Evolutionary conservation across 2,329 filamentous ascomycete genomes (phyloP), one percentile per base, ranked within the genome.

Genomic region (Acephala macrosclerotiorum): DNA sequence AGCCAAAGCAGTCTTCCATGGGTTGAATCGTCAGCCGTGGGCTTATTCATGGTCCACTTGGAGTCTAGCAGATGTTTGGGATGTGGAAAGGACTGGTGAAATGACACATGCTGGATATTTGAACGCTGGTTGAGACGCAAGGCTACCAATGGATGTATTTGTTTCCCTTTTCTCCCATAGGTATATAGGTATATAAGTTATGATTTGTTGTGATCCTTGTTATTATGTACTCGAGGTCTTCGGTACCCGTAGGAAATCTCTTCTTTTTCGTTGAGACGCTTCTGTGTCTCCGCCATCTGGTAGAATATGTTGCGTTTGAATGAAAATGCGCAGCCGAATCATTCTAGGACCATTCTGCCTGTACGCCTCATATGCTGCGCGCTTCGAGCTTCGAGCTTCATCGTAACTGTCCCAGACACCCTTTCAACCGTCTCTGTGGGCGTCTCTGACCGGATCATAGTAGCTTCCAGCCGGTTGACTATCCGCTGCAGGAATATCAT

Each of bases 361-460:
- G 45, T 33, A 33, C 26, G 4, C 14, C 25, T 53, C 26, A 12
- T n/a, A 14, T 42, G 12, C 12, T 42, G 38, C 18, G 26, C 5
- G 26, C 25, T 29, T 9, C 47, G 7, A 51, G 22, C 47, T 2
- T 18, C 47, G n/a, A 53, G 26, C 26, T 26, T 33, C 22, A 53
- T 49, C 45, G 11, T 29, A 25, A 53, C 11, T 49, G 3, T 11
- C 22, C 45, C 12, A 35, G 20, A 29, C 7, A 12, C 16, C 22
- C 16, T 16, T 16, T 63, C 29, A 58, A 35, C 62, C 26, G 26
- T 70, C 67, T 58, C 69, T 63, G 11, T 33, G 29, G 29, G 64
- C 26, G 26, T 70, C 67, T 58, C 69, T 63, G 11, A 71, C 66
- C 4, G 67, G 68, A 57, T 71, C 68, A 49, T 71, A 70, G 29